Evolutionary conservation across 1,284 basidiomycete genomes (phyloP), one percentile per base, ranked within the genome.

Genomic region (Cutaneotrichosporon cutaneum): DNA sequence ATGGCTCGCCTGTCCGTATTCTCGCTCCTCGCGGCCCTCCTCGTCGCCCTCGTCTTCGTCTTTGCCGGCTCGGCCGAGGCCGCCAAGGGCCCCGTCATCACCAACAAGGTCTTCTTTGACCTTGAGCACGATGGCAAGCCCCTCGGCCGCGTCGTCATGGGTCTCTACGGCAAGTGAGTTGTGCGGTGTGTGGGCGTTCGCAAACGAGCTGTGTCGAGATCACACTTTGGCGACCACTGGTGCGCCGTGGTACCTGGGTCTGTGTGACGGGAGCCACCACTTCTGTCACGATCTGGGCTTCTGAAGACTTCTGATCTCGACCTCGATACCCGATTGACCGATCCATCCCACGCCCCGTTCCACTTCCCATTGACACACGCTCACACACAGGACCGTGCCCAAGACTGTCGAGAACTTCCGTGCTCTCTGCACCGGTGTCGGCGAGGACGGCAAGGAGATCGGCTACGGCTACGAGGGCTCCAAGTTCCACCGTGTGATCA

Each of bases 61-160:
- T 56, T 68, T 63, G 63, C 70, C 30, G 62, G 62, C 11, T 58
- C 67, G 24, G 74, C 68, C 9, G 70, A 78, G 53, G 77, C 79
- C 6, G 67, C 74, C 60, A 80, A 80, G 66, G 77, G 78, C 18
- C 93, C 93, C 18, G 87, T 85, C 81, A 88, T 96, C 73, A 94
- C 93, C 55, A 82, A 90, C 85, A 92, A 89, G 81, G 74, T 96
- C 72, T 96, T 87, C 84, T 96, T 96, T 74, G 93, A 96, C 80
- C 88, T 96, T 65, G 87, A 89, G 72, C 92, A 95, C 80, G 92
- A 91, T 32, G 90, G 88, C 77, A 83, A 89, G 79, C 82, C 87
- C 54, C 64, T 96, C 36, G 94, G 94, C 63, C 86, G 92, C 65
- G 83, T 94, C 70, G 85, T 85, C 44, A 87, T 94, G 70, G 92